Evolutionary conservation across 2,329 filamentous ascomycete species (phyloP).

Genomic region (Trichoderma lentiforme): DNA sequence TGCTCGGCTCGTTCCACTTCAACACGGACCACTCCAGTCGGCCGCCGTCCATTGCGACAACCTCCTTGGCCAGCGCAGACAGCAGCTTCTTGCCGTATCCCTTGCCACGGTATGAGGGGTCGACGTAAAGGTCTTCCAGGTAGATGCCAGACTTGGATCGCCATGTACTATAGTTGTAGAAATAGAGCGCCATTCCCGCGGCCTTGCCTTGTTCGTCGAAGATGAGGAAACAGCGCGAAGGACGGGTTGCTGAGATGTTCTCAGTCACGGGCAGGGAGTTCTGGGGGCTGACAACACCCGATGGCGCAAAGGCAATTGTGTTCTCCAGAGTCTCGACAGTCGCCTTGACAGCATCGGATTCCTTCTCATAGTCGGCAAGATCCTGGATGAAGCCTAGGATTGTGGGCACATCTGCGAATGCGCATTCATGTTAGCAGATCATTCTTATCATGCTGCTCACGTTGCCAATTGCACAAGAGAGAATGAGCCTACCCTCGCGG

Average conservation of each 20-base stretch:
- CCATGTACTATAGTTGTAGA: slow-evolving; percentile 97
- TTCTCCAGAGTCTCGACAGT: slow-evolving; percentile 68
- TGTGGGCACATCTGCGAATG: slow-evolving; percentile 64
- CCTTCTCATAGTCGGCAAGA: slow-evolving; percentile 84
- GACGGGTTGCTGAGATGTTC: slow-evolving; percentile 53
- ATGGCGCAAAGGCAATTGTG: slow-evolving; percentile 74
- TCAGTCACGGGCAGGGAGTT: slow-evolving; percentile 44
- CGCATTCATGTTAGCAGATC: slow-evolving; percentile 11
- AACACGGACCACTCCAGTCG: slow-evolving; percentile 88
- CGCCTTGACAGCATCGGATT: slow-evolving; percentile 69
- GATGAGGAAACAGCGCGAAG: slow-evolving; percentile 73
- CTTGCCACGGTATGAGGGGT: slow-evolving; percentile 63
- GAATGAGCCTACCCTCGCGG: slow-evolving; percentile 8
- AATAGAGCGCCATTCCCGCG: slow-evolving; percentile 84
- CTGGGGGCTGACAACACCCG: slow-evolving; percentile 43
- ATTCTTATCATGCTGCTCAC: background rate
- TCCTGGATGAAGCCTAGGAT: slow-evolving; percentile 81
- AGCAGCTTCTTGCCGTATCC: slow-evolving; percentile 80
- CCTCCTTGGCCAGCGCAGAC: slow-evolving; percentile 73
- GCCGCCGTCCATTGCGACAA: slow-evolving; percentile 66
- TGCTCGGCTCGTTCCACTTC: slow-evolving; percentile 89
- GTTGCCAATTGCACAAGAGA: background rate
- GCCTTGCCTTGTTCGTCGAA: slow-evolving; percentile 45
- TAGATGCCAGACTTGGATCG: slow-evolving; percentile 82
- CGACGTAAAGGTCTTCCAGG: slow-evolving; percentile 89